These are phyloP conservation scores for Flagelloscypha sp. DNA, from an alignment of 768 basidiomycete genomes.

Conservation along the genomic window DNA sequence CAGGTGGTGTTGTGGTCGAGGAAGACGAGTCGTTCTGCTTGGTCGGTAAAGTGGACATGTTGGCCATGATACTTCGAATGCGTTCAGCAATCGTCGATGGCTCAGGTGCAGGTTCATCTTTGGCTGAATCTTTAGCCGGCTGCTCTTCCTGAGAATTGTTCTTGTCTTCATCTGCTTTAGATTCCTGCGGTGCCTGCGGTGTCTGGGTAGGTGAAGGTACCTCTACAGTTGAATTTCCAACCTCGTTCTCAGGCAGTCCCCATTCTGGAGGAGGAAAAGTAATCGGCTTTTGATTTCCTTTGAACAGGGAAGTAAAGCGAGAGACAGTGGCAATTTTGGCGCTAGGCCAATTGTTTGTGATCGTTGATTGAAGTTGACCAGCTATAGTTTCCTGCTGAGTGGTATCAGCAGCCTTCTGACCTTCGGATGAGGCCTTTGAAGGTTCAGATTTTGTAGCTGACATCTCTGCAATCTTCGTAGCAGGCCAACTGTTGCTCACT, in stretches of 20 bases:
- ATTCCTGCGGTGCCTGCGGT: constrained; percentile 3
- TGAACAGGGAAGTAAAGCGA: too few relatives aligned
- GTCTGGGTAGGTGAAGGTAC: constrained; percentile 3
- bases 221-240: constrained; percentile 2
- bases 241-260: constrained; percentile 8
- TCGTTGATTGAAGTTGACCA: too few relatives aligned
- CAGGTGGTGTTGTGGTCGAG: constrained; percentile 9
- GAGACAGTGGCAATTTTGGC: too few relatives aligned
- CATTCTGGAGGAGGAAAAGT: constrained; percentile 15
- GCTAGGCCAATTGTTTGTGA: too few relatives aligned
- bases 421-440: too few relatives aligned
- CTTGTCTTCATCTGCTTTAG: neutral
- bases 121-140: constrained; percentile 3
- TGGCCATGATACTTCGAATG: constrained; percentile 30
- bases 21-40: constrained; percentile 9
- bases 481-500: too few relatives aligned
- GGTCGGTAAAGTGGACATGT: constrained; percentile 18
- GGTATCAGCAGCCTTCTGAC: too few relatives aligned
- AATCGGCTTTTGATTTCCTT: too few relatives aligned
- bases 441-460: too few relatives aligned
- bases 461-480: too few relatives aligned
- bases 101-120: constrained; percentile 15
- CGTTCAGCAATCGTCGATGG: constrained; percentile 26
- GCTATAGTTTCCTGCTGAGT: too few relatives aligned
- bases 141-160: neutral